A percentile compares a stretch with the other conserved stretches of the same genome.
These are phyloP conservation scores for Rhodotorula kratochvilovae DNA, from an alignment of 768 basidiomycete species.

Conservation along the genomic window DNA sequence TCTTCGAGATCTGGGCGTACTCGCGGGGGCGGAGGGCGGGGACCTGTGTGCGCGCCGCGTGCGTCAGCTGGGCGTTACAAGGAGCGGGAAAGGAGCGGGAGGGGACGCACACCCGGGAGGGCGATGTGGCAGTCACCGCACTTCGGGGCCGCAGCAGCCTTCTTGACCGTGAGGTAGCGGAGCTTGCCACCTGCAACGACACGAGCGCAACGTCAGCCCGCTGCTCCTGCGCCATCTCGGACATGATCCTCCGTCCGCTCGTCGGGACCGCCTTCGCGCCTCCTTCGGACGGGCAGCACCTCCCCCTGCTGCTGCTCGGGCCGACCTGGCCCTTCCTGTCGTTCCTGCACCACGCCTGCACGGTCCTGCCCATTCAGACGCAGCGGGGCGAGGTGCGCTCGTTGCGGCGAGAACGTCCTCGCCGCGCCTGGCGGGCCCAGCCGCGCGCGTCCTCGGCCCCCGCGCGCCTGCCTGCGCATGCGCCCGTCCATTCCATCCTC, in stretches of 20 bases:
- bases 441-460: too few relatives aligned
- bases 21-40: conserved; percentile 92
- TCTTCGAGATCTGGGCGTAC: conserved; percentile 93
- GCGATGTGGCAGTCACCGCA: conserved; percentile 97
- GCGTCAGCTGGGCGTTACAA: neutral
- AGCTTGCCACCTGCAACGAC: conserved; percentile 63
- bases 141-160: conserved; percentile 82
- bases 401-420: neutral
- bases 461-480: too few relatives aligned
- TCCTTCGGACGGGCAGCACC: neutral
- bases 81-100: too few relatives aligned
- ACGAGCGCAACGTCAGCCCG: neutral
- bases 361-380: too few relatives aligned
- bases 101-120: conserved; percentile 77
- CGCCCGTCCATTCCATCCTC: too few relatives aligned
- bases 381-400: too few relatives aligned
- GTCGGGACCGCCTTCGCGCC: neutral
- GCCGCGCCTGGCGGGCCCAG: too few relatives aligned
- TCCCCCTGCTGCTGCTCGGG: neutral
- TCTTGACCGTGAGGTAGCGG: conserved; percentile 97
- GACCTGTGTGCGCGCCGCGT: conserved; percentile 54
- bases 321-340: neutral
- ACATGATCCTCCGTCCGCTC: neutral
- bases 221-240: neutral
- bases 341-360: too few relatives aligned